A percentile compares a stretch with the other conserved stretches of the same genome.
These are phyloP conservation scores for Peniophora sp. DNA, from an alignment of 1,284 basidiomycete genomes.

Conservation along the genomic window DNA sequence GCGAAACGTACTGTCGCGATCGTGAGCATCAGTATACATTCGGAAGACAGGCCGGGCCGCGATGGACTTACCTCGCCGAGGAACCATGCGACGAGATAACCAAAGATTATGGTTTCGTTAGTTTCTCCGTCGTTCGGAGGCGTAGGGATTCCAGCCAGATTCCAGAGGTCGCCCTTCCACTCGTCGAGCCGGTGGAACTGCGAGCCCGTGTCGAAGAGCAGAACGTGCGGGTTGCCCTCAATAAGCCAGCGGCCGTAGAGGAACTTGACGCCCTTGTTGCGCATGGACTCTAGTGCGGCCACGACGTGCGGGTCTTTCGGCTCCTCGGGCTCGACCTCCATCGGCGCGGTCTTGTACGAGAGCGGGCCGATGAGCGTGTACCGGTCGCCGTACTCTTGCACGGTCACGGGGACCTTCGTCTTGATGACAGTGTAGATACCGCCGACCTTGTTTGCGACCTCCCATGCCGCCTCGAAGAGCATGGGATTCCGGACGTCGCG, in stretches of 20 bases:
- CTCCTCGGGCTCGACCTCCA: conserved; percentile 95
- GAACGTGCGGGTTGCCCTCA: conserved; percentile 89
- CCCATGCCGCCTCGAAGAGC: conserved; percentile 90
- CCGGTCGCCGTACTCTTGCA: conserved; percentile 85
- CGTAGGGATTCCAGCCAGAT: conserved; percentile 92
- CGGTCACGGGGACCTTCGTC: conserved; percentile 97
- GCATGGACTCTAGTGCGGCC: conserved; percentile 70
- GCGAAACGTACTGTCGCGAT: conserved; percentile 60
- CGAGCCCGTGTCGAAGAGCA: conserved; percentile 93
- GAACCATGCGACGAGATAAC: conserved; percentile 99
- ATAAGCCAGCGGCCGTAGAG: conserved; percentile 98
- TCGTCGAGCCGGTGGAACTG: conserved; percentile 88
- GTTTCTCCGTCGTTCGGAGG: conserved; percentile 96
- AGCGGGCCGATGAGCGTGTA: conserved; percentile 93
- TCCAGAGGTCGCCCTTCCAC: conserved; percentile 99
- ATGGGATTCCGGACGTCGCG: conserved; percentile 75
- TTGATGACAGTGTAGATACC: conserved; percentile 99
- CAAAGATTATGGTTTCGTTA: conserved; percentile 97
- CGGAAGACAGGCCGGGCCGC: conserved; percentile 4
- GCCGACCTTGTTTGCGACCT: conserved; percentile 96
- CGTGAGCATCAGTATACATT: conserved; percentile 5
- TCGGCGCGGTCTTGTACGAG: conserved; percentile 95
- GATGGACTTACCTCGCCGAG: conserved; percentile 76
- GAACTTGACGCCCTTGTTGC: conserved; percentile 82
- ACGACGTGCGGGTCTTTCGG: conserved; percentile 70